These are phyloP conservation scores for Halocafeteria seosinensis DNA, from an alignment of 108 stramenopile species.

Conservation along the genomic window DNA sequence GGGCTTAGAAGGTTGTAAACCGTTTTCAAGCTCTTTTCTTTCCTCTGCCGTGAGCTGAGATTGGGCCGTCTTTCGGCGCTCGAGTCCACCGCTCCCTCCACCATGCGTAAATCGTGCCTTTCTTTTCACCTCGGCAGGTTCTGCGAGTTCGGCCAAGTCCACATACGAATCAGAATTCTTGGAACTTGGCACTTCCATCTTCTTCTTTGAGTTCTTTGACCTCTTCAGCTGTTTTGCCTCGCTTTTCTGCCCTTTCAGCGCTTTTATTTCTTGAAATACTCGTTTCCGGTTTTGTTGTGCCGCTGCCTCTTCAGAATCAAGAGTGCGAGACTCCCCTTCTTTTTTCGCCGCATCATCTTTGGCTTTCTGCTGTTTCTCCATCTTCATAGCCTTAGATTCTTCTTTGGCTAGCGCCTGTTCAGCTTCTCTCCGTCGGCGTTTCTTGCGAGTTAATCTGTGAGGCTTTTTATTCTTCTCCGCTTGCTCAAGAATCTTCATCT, in stretches of 20 bases:
- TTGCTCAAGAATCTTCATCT: no score
- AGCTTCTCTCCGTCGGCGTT: conserved; percentile 29
- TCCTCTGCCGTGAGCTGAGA: background rate
- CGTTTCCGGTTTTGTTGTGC: background rate
- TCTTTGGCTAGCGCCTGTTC: conserved; percentile 23
- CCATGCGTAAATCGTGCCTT: background rate
- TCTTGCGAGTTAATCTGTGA: conserved; percentile 32
- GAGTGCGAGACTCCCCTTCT: background rate
- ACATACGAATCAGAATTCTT: no score
- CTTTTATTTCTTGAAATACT: background rate
- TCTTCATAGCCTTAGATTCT: background rate
- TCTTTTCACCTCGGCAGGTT: background rate
- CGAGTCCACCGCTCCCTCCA: no score
- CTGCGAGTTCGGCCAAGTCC: background rate
- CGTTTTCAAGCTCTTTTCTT: background rate
- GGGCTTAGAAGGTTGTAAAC: no score
- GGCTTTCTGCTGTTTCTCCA: background rate
- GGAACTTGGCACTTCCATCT: no score
- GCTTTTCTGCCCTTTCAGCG: background rate
- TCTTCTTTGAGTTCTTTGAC: conserved; percentile 3
- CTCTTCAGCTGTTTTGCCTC: background rate
- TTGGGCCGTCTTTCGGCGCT: no score
- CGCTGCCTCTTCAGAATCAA: background rate
- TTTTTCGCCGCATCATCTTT: background rate
- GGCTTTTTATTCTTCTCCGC: conserved; percentile 26